These are phyloP conservation scores for Betula pendula DNA, from an alignment of 306 rosid species.

Conservation along the genomic window DNA sequence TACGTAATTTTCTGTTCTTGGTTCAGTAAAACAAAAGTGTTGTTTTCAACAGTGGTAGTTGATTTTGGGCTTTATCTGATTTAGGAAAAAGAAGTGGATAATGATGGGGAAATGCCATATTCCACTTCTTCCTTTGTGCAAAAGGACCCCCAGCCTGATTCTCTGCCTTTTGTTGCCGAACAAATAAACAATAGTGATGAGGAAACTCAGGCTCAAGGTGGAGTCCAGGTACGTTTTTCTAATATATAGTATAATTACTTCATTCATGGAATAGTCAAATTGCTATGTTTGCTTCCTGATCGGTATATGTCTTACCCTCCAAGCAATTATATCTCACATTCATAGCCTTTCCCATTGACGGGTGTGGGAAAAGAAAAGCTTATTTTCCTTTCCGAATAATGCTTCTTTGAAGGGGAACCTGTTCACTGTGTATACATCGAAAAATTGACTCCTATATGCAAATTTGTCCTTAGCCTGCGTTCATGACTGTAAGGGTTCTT, in stretches of 20 bases:
- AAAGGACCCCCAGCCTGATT: constrained; percentile 35
- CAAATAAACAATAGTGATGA: constrained; percentile 43
- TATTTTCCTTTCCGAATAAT: constrained; percentile 4
- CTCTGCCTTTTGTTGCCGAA: constrained; percentile 44
- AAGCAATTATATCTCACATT: background rate
- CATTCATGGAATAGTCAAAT: constrained; percentile 1
- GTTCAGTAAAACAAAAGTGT: background rate
- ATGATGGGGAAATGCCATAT: constrained; percentile 45
- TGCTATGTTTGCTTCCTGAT: background rate
- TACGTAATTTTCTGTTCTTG: background rate
- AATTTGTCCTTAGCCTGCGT: constrained; percentile 11
- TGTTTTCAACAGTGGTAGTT: constrained; percentile 3
- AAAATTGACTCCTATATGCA: background rate
- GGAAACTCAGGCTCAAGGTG: constrained; percentile 52
- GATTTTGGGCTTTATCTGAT: constrained; percentile 21
- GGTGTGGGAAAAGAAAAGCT: background rate
- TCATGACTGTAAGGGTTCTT: background rate
- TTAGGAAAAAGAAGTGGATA: constrained; percentile 58
- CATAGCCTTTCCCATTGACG: background rate
- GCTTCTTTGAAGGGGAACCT: background rate
- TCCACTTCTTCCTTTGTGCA: constrained; percentile 42
- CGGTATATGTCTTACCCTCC: background rate
- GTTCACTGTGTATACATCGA: constrained; percentile 14
- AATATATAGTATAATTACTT: background rate
- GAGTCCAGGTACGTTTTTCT: constrained; percentile 43